Conservation (phyloP, 345 rosid species). For the Eucalyptus sp. region DNA sequence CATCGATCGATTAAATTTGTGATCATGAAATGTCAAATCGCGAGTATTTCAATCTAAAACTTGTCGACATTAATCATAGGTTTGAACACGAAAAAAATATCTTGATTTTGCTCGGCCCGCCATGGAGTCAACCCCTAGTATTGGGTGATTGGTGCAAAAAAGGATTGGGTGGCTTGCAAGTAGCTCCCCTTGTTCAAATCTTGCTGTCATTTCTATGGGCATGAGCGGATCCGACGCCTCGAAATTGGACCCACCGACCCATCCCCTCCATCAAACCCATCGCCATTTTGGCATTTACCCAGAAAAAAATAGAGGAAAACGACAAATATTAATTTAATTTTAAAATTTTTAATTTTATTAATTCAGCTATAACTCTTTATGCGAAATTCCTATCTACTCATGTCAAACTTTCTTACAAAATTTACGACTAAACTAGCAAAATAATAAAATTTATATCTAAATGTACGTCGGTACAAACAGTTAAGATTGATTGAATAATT, state of each 20-base stretch:
- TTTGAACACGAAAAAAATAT: background rate
- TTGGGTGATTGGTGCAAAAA: background rate
- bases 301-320: background rate
- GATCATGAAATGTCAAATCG: background rate
- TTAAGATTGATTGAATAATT: fast-evolving
- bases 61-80: background rate
- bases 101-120: fast-evolving
- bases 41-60: background rate
- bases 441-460: background rate
- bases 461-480: fast-evolving
- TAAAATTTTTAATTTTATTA: fast-evolving
- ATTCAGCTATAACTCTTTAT: fast-evolving
- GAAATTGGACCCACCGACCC: background rate
- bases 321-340: background rate
- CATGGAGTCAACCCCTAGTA: background rate
- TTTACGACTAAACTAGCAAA: background rate
- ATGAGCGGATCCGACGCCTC: background rate
- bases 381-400: background rate
- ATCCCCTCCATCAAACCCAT: background rate
- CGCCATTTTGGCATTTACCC: background rate
- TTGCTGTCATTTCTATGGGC: background rate
- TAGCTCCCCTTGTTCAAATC: background rate
- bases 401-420: fast-evolving
- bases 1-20: background rate
- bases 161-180: background rate